Base-by-base conservation (phyloP, 768 basidiomycete genomes). In the Leccinum rimulosum region DNA sequence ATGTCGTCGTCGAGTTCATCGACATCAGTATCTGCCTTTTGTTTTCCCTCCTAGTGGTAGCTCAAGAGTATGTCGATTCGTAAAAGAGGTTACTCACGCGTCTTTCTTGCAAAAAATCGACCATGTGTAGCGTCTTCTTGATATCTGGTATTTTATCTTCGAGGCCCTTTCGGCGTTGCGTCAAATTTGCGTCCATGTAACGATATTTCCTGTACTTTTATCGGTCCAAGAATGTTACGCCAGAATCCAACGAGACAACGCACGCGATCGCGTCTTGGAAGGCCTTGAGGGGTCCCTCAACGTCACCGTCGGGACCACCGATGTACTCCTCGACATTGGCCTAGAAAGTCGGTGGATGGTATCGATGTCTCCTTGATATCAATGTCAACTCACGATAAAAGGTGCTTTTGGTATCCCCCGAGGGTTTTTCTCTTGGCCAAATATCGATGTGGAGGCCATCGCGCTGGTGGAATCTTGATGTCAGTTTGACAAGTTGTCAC, bases 111-210 rank as follows among this genome's bases (percentile, higher is more conserved):
- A 97, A 72, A 70, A 83, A 91, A 68, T 89, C 85, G 22, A 98
- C 93, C 84, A 98, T 96, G 61, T 81, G 81, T 47, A 99, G 75
- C 3, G 95, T 98, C 77, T 95, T 94, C 67, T 84, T 84, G 68
- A 98, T 93, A 72, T 99, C 97, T 0, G 96, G 95, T 38, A 98
- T 95, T 80, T 99, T 98, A 61, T 93, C 91, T 65, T 95, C 89
- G 5, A 98, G 80, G 17, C 88, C 85, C 54, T 81, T 81, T 55
- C 89, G 81, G 50, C 95, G 83, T 68, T 93, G 89, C 6, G 86
- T 78, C 52, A 95, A 79, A 70, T 86, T 95, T 15, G 84, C 77
- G 65, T 98, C 96, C 96, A 99, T 98, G 76, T 96, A 98, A 52
- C 91, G 89, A 79, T 99, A 98, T 80, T 99, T 98, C 66, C 96